phyloP scores from a whole-genome alignment of 1,284 basidiomycete species.

The Leccinum brunneo-olivaceum region DNA sequence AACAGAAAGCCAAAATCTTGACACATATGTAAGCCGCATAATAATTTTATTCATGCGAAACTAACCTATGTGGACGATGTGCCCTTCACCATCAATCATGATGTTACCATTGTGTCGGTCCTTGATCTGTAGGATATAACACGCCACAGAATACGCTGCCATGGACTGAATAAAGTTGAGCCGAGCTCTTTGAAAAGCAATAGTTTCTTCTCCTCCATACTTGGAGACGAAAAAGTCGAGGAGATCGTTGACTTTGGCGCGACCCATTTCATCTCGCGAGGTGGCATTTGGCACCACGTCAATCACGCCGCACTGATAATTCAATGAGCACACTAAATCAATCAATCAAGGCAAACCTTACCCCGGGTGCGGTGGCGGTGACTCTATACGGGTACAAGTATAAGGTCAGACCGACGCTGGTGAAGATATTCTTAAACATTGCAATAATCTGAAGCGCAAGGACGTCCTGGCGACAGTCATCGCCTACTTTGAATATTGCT shows the following conservation, averaged over 20 bases:
- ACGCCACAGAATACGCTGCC: conserved; percentile 99
- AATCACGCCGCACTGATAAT: conserved; percentile 85
- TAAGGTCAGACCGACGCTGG: conserved; percentile 78
- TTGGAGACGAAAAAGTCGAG: conserved; percentile 92
- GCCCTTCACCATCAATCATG: conserved; percentile 96
- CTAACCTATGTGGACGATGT: conserved; percentile 90
- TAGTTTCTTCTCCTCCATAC: conserved; percentile 85
- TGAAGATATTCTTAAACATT: conserved; percentile 99
- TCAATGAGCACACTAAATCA: conserved; percentile 1
- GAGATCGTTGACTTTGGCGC: conserved; percentile 96
- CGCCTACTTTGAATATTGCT: conserved; percentile 99
- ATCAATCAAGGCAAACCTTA: conserved; percentile 36
- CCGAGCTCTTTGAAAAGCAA: conserved; percentile 89
- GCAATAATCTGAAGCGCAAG: conserved; percentile 96
- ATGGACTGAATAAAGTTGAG: conserved; percentile 98
- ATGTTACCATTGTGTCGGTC: conserved; percentile 99
- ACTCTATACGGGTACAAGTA: conserved; percentile 97
- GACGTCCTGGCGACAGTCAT: conserved; percentile 98
- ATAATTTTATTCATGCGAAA: conserved; percentile 7
- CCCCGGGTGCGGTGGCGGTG: conserved; percentile 93
- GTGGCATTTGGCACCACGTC: conserved; percentile 98
- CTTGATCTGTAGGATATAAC: conserved; percentile 96
- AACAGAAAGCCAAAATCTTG: conserved; percentile 98
- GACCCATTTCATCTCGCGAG: conserved; percentile 98
- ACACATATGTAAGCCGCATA: conserved; percentile 3